Evolutionary conservation across 1,139 yeast species (phyloP), one percentile per base, ranked within the genome.

Genomic region (Yamadazyma pseudoaaseri): DNA sequence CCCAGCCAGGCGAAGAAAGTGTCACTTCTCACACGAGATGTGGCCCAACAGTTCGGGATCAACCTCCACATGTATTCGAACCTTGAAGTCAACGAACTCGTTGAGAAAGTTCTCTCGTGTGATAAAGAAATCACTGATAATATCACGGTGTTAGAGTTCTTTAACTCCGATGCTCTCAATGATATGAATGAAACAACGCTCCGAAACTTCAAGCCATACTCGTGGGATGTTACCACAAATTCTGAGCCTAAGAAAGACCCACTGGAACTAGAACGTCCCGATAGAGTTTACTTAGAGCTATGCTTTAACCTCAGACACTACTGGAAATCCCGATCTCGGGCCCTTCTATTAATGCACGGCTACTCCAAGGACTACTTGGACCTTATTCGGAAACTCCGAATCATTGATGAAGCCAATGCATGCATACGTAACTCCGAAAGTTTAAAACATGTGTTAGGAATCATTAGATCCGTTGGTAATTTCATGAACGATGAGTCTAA

Each of bases 271-370:
- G 92, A 84, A 36, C 68, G 97, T 30, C 81, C 92, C 2, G 98
- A 92, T 56, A 72, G 86, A 39, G 69, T 92, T 1, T 92, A 76
- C 52, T 64, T 92, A 34, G 90, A 82, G 46, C 65, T 90, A 17
- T 84, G 89, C 48, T 85, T 76, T 57, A 86, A 89, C 49, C 61
- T 92, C 51, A 75, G 85, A 40, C 73, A 73, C 38, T 92, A 92
- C 54, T 92, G 98, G 98, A 74, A 76, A 41, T 76, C 89, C 1
- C 69, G 98, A 44, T 81, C 95, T n/a, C 65, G 87, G 30, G 89
- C 95, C 2, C 63, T 92, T 26, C 56, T 85, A 29, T 65, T 86
- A 22, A 62, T 78, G 4, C 77, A 77, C 36, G 81, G 87, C 0
- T 86, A 79, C 56, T 81, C 81, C 42, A 74, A 77, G 39, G 97